phyloP scores from a whole-genome alignment of 805 yeast species.

The Zygoascus tannicola region DNA sequence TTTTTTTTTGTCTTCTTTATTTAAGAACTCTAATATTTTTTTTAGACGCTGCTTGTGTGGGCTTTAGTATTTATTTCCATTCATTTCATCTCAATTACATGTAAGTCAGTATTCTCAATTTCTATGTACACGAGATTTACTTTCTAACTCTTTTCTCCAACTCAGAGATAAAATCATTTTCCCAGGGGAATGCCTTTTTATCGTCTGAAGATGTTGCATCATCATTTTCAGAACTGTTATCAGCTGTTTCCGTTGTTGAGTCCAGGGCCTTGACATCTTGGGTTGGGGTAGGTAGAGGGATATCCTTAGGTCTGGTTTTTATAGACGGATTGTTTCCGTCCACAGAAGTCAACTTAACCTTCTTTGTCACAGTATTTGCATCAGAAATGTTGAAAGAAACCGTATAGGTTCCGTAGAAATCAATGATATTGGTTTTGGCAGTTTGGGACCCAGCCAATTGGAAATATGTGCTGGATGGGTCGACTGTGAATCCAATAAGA shows the following conservation, averaged over 20 bases:
- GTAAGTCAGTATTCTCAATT: no score
- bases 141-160: conserved; percentile 2
- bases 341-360: background rate
- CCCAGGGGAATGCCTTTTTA: conserved; percentile 3
- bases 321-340: background rate
- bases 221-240: background rate
- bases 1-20: conserved; percentile 10
- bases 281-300: background rate
- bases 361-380: background rate
- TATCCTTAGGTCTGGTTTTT: background rate
- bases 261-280: background rate
- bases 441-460: conserved; percentile 3
- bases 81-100: no score
- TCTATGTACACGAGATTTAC: background rate
- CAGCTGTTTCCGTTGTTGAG: background rate
- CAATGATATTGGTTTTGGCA: conserved; percentile 6
- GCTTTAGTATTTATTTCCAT: background rate
- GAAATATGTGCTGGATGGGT: conserved; percentile 7
- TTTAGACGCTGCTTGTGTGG: background rate
- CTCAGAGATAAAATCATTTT: conserved; percentile 3
- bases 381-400: conserved; percentile 3
- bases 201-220: background rate
- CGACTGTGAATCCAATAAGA: conserved; percentile 11
- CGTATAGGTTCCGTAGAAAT: conserved; percentile 5
- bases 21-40: no score